Evolutionary conservation across 371 early-diverging fungal species (phyloP), one percentile per base, ranked within the genome.

Genomic region (Syncephalastrum contaminatum): DNA sequence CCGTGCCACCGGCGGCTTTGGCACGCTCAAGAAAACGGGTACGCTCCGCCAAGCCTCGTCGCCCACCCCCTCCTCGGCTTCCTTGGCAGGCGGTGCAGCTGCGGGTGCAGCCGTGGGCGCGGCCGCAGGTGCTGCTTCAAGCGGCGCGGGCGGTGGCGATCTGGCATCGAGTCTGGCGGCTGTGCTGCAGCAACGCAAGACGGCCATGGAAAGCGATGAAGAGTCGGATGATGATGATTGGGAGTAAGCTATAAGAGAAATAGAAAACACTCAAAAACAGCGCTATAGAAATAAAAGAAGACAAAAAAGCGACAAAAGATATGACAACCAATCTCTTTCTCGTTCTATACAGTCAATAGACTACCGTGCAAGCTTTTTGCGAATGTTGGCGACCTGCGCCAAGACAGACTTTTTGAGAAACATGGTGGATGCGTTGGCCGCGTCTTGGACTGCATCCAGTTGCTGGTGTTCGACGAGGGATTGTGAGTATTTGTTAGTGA

Each of bases 191-290:
- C 72, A 71, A 51, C 66, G 77, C 51, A 49, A 72, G 41, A 70
- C 64, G 30, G 77, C 77, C 14, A 70, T 77, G 70, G 67, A 72
- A 36, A 71, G 72, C 25, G 77, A 77, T 46, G 71, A 70, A 49
- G 77, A 77, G 46, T 70, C 67, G 2, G 69, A 66, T 8, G 62
- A 62, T 10, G 68, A 70, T 40, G 62, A 62, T 42, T 58, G 63
- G 63, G 63, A 58, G 20, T 57, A 52, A 52, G 25, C 25, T 25
- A 25, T 7, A 7, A 25, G 5, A 25, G 25, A 3, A 5, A 54
- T n/a, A 22, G 24, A 43, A 43, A 40, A 36, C 7, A 30, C 10
- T 6, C 25, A 20, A 14, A 14, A 24, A 47, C 20, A 18, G 19
- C 19, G 13, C 19, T 47, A 24, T 22, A 19, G 39, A 25, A 30